These are phyloP conservation scores for Tolypocladium nubicola DNA, from an alignment of 2,329 filamentous ascomycete species.

Conservation along the genomic window DNA sequence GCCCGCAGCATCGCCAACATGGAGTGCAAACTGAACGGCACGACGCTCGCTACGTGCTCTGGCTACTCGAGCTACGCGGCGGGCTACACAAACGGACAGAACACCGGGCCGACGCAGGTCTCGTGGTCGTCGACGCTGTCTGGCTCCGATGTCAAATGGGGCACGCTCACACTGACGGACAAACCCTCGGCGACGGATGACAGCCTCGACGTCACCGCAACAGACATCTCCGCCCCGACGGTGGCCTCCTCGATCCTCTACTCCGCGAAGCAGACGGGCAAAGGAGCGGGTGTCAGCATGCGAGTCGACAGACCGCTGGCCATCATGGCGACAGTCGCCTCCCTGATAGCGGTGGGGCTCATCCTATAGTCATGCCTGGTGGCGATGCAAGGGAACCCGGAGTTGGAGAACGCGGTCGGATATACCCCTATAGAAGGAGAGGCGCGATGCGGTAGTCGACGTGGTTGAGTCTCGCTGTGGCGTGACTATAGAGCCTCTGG, in stretches of 20 bases:
- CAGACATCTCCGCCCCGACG: conserved; percentile 5
- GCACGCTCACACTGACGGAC: conserved; percentile 29
- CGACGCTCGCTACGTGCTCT: conserved; percentile 34
- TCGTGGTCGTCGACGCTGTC: conserved; percentile 34
- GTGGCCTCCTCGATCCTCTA: conserved; percentile 5
- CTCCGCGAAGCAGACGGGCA: conserved; percentile 2
- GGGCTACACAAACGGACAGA: conserved; percentile 24
- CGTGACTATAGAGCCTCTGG: background rate
- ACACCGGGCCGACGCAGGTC: conserved; percentile 31
- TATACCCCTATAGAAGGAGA: background rate
- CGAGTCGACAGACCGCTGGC: background rate
- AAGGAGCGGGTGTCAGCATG: background rate
- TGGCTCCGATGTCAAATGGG: conserved; percentile 32
- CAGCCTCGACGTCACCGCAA: conserved; percentile 12
- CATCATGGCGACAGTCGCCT: background rate
- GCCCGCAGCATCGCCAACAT: conserved; percentile 30
- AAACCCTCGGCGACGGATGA: conserved; percentile 21
- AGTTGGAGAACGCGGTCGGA: background rate
- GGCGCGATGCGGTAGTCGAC: background rate
- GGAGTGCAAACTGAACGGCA: conserved; percentile 29
- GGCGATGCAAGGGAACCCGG: background rate
- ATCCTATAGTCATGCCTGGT: background rate
- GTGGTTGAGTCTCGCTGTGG: background rate
- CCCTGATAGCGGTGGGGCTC: background rate
- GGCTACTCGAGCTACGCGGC: conserved; percentile 34